phyloP scores from a whole-genome alignment of 257 asterid genomes.

The Nyctanthes arbortristis region DNA sequence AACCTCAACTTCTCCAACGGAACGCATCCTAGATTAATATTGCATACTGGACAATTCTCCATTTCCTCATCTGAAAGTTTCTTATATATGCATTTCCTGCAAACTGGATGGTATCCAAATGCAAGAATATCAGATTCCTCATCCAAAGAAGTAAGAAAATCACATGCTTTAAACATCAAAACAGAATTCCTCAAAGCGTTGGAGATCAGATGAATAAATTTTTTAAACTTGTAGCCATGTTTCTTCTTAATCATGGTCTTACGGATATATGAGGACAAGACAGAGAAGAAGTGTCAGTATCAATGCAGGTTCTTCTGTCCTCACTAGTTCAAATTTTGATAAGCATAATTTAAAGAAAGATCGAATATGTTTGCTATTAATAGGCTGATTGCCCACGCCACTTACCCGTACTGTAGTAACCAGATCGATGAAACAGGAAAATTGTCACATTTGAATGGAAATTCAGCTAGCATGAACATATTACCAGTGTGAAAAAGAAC shows the following conservation, averaged over 20 bases:
- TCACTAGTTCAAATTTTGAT: background rate
- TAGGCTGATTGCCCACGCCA: background rate
- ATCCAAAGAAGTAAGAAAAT: slow-evolving; percentile 15
- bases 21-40: slow-evolving; percentile 77
- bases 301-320: background rate
- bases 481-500: too few species aligned
- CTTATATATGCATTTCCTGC: slow-evolving; percentile 88
- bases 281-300: background rate
- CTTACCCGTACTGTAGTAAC: background rate
- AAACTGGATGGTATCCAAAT: slow-evolving; percentile 53
- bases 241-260: background rate
- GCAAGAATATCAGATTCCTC: slow-evolving; percentile 8
- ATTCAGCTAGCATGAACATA: slow-evolving; percentile 22
- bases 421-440: slow-evolving; percentile 31
- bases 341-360: background rate
- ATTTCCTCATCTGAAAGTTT: slow-evolving; percentile 83
- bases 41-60: slow-evolving; percentile 91
- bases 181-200: background rate
- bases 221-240: background rate
- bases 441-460: slow-evolving; percentile 5
- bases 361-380: background rate
- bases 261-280: background rate
- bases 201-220: background rate
- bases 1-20: slow-evolving; percentile 93
- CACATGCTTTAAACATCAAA: background rate